Conservation (phyloP, 352 stramenopile species). For the Blastocystis sp. region DNA sequence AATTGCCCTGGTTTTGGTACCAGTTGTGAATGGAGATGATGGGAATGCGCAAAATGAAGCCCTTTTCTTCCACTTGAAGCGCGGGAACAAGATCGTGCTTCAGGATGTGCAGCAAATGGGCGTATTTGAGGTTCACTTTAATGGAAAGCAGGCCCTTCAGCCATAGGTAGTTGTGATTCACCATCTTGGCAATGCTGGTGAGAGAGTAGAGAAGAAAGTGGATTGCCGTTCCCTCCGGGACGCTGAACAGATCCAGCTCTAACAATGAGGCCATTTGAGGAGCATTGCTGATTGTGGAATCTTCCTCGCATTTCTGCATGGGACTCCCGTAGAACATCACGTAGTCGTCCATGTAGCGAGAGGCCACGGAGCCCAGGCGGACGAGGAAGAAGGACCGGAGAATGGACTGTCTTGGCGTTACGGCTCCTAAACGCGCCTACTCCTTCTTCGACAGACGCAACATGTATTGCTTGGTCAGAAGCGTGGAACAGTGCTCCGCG, state of each 20-base stretch:
- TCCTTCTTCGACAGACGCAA: neutral
- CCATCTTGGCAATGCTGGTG: neutral
- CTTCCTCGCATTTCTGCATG: neutral
- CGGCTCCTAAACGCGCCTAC: neutral
- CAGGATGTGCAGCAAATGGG: neutral
- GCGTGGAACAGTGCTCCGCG: neutral
- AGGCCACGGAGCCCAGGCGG: neutral
- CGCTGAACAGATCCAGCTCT: constrained; percentile 13
- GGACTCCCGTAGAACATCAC: constrained; percentile 8
- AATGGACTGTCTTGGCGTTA: neutral
- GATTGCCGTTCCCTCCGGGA: constrained; percentile 1
- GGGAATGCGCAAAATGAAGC: constrained; percentile 30
- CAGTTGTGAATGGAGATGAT: constrained; percentile 29
- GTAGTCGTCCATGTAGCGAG: constrained; percentile 10
- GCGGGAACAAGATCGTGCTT: neutral
- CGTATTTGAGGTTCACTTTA: constrained; percentile 40
- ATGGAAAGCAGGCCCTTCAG: constrained; percentile 18
- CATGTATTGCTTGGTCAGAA: neutral
- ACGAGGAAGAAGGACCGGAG: neutral
- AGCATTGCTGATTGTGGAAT: neutral
- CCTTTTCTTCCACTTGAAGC: constrained; percentile 12
- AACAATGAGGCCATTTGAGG: neutral
- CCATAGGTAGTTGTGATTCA: constrained; percentile 39
- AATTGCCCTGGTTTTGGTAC: constrained; percentile 6
- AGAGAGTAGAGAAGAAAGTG: constrained; percentile 30